Evolutionary conservation across 768 basidiomycete genomes (phyloP), one percentile per base, ranked within the genome.

Genomic region (Daedalea quercina): DNA sequence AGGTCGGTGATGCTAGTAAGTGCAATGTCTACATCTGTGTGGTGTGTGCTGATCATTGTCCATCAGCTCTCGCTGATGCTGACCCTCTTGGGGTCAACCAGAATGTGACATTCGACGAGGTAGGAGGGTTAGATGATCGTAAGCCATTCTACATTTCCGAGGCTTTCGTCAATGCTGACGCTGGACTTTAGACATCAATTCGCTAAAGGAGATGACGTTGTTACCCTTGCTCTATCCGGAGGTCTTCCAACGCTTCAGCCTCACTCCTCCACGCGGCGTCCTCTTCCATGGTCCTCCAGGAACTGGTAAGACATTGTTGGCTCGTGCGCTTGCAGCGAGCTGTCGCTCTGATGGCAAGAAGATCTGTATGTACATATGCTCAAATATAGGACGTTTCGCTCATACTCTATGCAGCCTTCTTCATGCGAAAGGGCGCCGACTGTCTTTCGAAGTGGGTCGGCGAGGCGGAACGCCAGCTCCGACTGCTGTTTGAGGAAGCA

Each of bases 361-460:
- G 59, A 93, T 97, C 44, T 87, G 93, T 94, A 66, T 47, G 90
- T 76, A 25, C 11, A 6, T 11, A 20, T 45, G n/a, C n/a, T 12
- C 22, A 44, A 24, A 31, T 44, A 44, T 53, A 37, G 31, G 1
- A 37, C n/a, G 23, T 23, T 9, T 44, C 9, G 41, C n/a, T 28
- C 3, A 42, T 50, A 19, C 19, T 25, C 28, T 50, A 26, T 47
- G 0, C 59, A 94, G 94, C 96, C 1, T 99, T 99, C 75, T 99
- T 95, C 77, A 98, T 99, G 96, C 87, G 96, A 46, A 99, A 99
- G 71, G 96, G 96, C 19, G 96, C 96, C 31, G 96, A 99, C 69
- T 91, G 90, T 59, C 76, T 98, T 25, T 94, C 93, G 7, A 99
- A 99, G 73, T 99, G 95, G 95, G 96, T 99, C 12, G 96, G 96